A percentile compares a stretch with the other conserved stretches of the same genome.
phyloP scores from a whole-genome alignment of 257 asterid genomes.

The Fraxinus anomala region DNA sequence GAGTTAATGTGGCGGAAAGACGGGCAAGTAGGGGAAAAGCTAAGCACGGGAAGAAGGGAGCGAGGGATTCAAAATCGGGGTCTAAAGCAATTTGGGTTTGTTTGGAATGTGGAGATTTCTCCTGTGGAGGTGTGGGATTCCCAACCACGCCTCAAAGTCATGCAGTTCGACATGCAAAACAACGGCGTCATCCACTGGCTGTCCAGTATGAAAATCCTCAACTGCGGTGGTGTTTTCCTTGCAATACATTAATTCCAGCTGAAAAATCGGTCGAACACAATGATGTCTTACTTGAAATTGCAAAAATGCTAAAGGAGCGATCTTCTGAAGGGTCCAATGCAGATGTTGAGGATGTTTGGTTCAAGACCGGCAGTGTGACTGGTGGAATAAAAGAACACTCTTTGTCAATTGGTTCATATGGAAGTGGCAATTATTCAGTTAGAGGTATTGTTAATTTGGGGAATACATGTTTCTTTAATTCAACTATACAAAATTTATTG shows the following conservation, averaged over 20 bases:
- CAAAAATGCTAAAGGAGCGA: constrained; percentile 53
- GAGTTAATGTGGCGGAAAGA: constrained; percentile 55
- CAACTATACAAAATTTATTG: constrained; percentile 74
- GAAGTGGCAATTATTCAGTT: constrained; percentile 38
- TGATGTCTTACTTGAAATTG: constrained; percentile 55
- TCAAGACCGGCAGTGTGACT: constrained; percentile 59
- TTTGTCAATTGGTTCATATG: constrained; percentile 34
- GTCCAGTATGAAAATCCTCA: constrained; percentile 69
- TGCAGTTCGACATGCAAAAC: constrained; percentile 77
- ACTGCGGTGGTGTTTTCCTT: constrained; percentile 70
- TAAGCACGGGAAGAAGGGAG: constrained; percentile 72
- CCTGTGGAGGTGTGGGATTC: constrained; percentile 88
- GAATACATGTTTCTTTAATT: constrained; percentile 93
- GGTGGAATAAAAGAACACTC: constrained; percentile 46
- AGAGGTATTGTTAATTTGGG: constrained; percentile 91
- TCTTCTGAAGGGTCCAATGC: constrained; percentile 44
- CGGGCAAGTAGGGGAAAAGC: constrained; percentile 57
- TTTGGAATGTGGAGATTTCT: constrained; percentile 73
- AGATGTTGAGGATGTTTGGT: constrained; percentile 80
- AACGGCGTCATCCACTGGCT: constrained; percentile 63
- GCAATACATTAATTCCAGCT: constrained; percentile 49
- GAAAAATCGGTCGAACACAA: constrained; percentile 48
- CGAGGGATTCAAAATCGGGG: constrained; percentile 43
- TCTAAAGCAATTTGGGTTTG: constrained; percentile 82
- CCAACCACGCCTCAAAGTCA: constrained; percentile 80